Evolutionary conservation across 75 land plant species (phyloP).

Genomic region (Pinus taeda): DNA sequence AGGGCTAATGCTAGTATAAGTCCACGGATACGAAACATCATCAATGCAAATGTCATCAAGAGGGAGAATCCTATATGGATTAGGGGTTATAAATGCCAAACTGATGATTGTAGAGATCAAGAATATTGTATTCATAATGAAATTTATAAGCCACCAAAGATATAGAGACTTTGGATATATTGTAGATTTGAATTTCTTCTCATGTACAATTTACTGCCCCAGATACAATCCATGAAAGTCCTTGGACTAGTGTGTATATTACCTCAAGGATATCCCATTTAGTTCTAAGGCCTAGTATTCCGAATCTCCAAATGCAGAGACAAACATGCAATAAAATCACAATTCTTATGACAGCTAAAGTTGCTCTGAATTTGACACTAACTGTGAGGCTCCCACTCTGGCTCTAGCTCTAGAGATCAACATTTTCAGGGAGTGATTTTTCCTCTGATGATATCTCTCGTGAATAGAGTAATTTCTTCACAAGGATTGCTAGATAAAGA

Average conservation of each 20-base stretch:
- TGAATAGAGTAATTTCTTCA: slow-evolving; percentile 25
- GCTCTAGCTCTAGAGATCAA: slow-evolving; percentile 9
- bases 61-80: too few species aligned
- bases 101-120: too few species aligned
- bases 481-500: slow-evolving; percentile 23
- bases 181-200: too few species aligned
- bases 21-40: slow-evolving; percentile 34
- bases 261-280: slow-evolving; percentile 46
- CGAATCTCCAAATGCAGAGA: slow-evolving; percentile 31
- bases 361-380: slow-evolving; percentile 36
- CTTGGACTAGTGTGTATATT: slow-evolving; percentile 49
- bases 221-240: slow-evolving; percentile 40
- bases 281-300: neutral
- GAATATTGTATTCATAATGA: too few species aligned
- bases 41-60: too few species aligned
- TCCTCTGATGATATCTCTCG: neutral
- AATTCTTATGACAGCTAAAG: slow-evolving; percentile 31
- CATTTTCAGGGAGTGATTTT: neutral
- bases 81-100: too few species aligned
- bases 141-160: too few species aligned
- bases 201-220: slow-evolving; percentile 30
- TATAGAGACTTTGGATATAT: too few species aligned
- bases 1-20: slow-evolving; percentile 51
- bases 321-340: slow-evolving; percentile 21
- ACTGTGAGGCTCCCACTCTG: slow-evolving; percentile 7